Percentiles rank a stretch among this genome's conserved stretches.
These are phyloP conservation scores for Metschnikowia drakensbergensis DNA, from an alignment of 805 yeast species.

Conservation along the genomic window DNA sequence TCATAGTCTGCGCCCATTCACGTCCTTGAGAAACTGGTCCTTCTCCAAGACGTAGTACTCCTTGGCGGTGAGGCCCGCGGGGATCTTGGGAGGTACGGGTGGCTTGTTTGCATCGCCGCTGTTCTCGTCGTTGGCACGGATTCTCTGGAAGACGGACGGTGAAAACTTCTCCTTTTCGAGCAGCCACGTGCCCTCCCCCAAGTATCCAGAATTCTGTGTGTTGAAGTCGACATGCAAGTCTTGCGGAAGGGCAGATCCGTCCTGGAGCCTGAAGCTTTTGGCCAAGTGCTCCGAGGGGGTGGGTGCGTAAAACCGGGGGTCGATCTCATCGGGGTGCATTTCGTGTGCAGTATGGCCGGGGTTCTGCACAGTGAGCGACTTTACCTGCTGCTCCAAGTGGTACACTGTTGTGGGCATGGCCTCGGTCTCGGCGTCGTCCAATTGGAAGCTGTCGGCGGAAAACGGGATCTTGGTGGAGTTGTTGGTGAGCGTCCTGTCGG, in stretches of 20 bases:
- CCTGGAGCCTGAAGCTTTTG: conserved; percentile 21
- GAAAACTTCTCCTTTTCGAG: conserved; percentile 23
- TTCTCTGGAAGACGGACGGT: conserved; percentile 35
- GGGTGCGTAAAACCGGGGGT: conserved; percentile 43
- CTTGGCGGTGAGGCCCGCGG: conserved; percentile 37
- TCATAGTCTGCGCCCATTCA: conserved; percentile 32
- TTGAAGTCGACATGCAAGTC: conserved; percentile 28
- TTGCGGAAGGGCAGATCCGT: conserved; percentile 17
- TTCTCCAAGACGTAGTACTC: conserved; percentile 42
- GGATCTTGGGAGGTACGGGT: conserved; percentile 42
- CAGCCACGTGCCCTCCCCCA: conserved; percentile 37
- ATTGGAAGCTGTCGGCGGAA: conserved; percentile 41
- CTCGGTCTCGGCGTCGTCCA: conserved; percentile 26
- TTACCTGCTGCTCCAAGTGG: conserved; percentile 32
- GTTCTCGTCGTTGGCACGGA: conserved; percentile 19
- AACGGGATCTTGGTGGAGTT: conserved; percentile 33
- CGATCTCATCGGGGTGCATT: conserved; percentile 20
- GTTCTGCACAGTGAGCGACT: conserved; percentile 25
- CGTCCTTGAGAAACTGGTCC: conserved; percentile 36
- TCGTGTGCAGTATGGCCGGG: conserved; percentile 9
- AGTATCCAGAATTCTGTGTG: conserved; percentile 35
- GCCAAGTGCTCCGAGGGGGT: conserved; percentile 43
- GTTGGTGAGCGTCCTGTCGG: neutral
- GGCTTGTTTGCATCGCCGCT: conserved; percentile 31
- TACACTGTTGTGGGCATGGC: conserved; percentile 35